phyloP scores from a whole-genome alignment of 139 green algal species.

The Tetradesmus lagerheimii region DNA sequence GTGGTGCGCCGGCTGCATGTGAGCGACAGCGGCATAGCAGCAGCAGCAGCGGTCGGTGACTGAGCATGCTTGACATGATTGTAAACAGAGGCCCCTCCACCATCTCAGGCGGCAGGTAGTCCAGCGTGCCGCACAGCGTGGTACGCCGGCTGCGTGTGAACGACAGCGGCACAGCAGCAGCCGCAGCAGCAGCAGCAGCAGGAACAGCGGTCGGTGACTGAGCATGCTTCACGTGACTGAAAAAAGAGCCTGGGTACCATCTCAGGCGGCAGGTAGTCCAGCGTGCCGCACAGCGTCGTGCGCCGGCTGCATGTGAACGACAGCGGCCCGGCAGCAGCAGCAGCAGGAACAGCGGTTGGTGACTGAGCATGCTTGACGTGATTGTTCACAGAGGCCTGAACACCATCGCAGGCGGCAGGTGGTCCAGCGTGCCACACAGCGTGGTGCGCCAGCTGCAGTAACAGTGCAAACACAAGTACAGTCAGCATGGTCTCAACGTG shows the following conservation, averaged over 20 bases:
- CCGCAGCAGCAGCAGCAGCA: not conserved
- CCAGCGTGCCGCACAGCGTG: too few species aligned
- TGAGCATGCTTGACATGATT: too few species aligned
- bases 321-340: not conserved
- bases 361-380: too few species aligned
- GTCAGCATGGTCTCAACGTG: too few species aligned
- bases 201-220: not conserved
- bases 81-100: too few species aligned
- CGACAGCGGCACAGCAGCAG: not conserved
- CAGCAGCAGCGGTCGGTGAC: not conserved
- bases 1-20: slow-evolving; percentile 51
- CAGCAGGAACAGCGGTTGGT: not conserved
- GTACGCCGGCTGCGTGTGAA: slow-evolving; percentile 55
- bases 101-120: slow-evolving; percentile 95
- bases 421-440: too few species aligned
- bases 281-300: too few species aligned
- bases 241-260: too few species aligned
- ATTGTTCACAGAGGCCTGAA: too few species aligned
- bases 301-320: slow-evolving; percentile 54
- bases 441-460: slow-evolving; percentile 50
- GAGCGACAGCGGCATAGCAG: not conserved
- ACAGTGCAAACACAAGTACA: too few species aligned
- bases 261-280: too few species aligned
- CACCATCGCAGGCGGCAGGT: slow-evolving; percentile 97
- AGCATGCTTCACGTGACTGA: too few species aligned